Evolutionary conservation across 768 basidiomycete genomes (phyloP).

Genomic region (Hygrophoropsis aurantiaca): DNA sequence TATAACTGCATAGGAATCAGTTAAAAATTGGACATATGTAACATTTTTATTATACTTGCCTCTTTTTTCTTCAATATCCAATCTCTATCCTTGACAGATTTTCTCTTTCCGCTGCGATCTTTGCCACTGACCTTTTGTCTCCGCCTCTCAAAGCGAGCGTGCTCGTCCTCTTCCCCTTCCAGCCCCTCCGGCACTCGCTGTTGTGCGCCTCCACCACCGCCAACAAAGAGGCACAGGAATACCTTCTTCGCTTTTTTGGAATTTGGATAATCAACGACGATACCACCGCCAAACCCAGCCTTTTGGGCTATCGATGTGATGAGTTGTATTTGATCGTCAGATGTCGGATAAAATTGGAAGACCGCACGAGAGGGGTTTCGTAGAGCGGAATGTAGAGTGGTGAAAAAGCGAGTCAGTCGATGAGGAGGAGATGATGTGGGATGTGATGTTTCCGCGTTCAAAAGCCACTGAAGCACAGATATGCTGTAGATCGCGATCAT

Average conservation of each 20-base stretch:
- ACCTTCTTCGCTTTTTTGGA: conserved; percentile 95
- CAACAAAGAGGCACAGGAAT: conserved; percentile 91
- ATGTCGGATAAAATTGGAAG: conserved; percentile 94
- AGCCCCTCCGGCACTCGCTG: conserved; percentile 76
- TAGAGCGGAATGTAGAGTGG: conserved; percentile 83
- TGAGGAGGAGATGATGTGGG: conserved; percentile 88
- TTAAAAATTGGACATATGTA: background rate
- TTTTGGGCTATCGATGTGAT: conserved; percentile 91
- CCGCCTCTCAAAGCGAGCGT: conserved; percentile 74
- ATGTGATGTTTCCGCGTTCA: conserved; percentile 93
- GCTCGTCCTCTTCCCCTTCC: conserved; percentile 63
- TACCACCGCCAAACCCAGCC: conserved; percentile 94
- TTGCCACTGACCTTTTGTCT: conserved; percentile 64
- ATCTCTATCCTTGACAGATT: conserved; percentile 71
- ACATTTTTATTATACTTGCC: conserved; percentile 42
- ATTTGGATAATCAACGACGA: conserved; percentile 97
- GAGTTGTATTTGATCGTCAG: conserved; percentile 95
- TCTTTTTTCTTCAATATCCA: conserved; percentile 99
- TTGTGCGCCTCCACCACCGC: conserved; percentile 58
- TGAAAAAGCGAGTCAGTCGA: conserved; percentile 86
- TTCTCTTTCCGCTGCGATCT: conserved; percentile 66
- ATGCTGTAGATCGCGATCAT: conserved; percentile 54
- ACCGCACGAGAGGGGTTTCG: conserved; percentile 84
- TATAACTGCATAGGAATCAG: conserved; percentile 54
- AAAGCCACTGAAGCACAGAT: conserved; percentile 97